These are phyloP conservation scores for Saccharomyces paradoxus DNA, from an alignment of 805 yeast species.

Conservation along the genomic window DNA sequence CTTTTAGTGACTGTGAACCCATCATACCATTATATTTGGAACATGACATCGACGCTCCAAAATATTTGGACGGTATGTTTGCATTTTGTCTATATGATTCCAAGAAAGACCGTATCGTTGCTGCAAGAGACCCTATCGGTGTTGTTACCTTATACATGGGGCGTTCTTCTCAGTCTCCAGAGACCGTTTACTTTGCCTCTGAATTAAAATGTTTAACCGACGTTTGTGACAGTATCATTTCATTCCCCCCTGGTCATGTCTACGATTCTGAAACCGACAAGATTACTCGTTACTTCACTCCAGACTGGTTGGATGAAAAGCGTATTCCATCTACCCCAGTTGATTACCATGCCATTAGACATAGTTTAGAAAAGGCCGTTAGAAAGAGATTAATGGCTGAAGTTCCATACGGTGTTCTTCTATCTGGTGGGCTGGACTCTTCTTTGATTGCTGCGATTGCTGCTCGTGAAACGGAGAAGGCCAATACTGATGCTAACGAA, in stretches of 20 bases:
- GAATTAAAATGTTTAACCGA: conserved; percentile 87
- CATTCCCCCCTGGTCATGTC: conserved; percentile 96
- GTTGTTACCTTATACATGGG: conserved; percentile 93
- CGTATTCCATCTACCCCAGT: conserved; percentile 65
- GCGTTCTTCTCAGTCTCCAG: conserved; percentile 51
- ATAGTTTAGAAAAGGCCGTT: conserved; percentile 79
- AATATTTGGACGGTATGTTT: conserved; percentile 90
- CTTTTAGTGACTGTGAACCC: conserved; percentile 90
- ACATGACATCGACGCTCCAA: conserved; percentile 81
- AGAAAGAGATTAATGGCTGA: conserved; percentile 98
- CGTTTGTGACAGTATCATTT: conserved; percentile 80
- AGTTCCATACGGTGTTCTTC: conserved; percentile 92
- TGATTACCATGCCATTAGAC: conserved; percentile 63
- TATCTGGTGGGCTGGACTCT: conserved; percentile 93
- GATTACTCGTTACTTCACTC: conserved; percentile 76
- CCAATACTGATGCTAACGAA: conserved; percentile 35
- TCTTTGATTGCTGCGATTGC: conserved; percentile 92
- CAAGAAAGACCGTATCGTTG: conserved; percentile 71
- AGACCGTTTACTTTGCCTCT: conserved; percentile 77
- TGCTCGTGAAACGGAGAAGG: conserved; percentile 79
- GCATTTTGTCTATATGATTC: conserved; percentile 85
- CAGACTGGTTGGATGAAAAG: conserved; percentile 83
- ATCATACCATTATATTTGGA: conserved; percentile 83
- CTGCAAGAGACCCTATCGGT: conserved; percentile 96
- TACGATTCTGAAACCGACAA: conserved; percentile 83